These are phyloP conservation scores for Moricandia moricandioides DNA, from an alignment of 345 rosid genomes.

Conservation along the genomic window DNA sequence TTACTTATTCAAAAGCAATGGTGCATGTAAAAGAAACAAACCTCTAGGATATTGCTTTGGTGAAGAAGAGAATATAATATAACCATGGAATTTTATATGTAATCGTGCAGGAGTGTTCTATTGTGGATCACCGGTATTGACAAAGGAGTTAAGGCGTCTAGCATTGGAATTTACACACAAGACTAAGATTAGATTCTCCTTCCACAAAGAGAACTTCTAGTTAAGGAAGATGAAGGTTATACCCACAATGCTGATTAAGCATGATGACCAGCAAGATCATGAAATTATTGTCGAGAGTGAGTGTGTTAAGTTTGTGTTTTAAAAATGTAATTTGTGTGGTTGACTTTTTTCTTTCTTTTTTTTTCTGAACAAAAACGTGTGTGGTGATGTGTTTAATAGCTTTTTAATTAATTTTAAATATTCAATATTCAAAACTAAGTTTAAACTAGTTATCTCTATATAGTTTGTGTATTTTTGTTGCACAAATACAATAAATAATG, in stretches of 20 bases:
- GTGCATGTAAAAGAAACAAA: too few species aligned
- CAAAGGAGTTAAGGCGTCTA: slow-evolving; percentile 52
- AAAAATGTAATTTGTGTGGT: not conserved
- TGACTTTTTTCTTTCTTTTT: not conserved
- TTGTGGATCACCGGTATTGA: slow-evolving; percentile 59
- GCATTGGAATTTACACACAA: slow-evolving; percentile 69
- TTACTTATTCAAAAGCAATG: too few species aligned
- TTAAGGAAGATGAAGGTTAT: slow-evolving; percentile 18
- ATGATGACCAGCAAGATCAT: slow-evolving; percentile 1
- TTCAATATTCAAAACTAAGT: not conserved
- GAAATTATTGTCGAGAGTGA: not conserved
- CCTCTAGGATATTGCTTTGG: too few species aligned
- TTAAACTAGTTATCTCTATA: not conserved
- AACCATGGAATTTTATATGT: not conserved
- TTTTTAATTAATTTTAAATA: not conserved
- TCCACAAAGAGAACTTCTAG: slow-evolving; percentile 73
- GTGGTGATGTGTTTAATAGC: not conserved
- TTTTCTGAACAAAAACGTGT: not conserved
- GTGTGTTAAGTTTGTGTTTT: not conserved
- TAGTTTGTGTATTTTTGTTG: too few species aligned
- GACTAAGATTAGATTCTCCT: slow-evolving; percentile 64
- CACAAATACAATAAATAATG: too few species aligned
- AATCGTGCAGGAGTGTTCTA: slow-evolving; percentile 68
- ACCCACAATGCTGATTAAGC: slow-evolving; percentile 7
- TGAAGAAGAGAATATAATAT: not conserved